phyloP scores from a whole-genome alignment of 2,329 filamentous ascomycete species.

The Alternaria panax region DNA sequence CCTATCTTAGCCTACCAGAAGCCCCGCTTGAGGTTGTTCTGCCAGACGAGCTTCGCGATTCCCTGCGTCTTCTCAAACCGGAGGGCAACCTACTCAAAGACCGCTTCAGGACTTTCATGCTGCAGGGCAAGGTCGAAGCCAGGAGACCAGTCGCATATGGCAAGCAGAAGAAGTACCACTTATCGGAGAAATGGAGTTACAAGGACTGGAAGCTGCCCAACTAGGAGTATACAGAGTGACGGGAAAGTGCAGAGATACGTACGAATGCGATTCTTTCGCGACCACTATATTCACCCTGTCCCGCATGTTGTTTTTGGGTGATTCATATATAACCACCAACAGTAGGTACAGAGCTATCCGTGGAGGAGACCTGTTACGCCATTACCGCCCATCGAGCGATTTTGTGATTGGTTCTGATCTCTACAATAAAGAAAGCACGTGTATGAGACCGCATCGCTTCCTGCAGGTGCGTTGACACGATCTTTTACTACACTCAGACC shows the following conservation, averaged over 20 bases:
- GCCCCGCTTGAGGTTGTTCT: conserved; percentile 61
- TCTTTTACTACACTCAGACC: not conserved
- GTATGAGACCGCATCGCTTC: not conserved
- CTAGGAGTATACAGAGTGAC: not conserved
- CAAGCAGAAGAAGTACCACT: conserved; percentile 80
- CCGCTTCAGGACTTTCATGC: conserved; percentile 84
- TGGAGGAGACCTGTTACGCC: no score
- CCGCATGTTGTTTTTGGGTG: not conserved
- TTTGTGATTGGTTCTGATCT: no score
- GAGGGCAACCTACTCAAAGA: conserved; percentile 96
- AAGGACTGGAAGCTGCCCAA: conserved; percentile 80
- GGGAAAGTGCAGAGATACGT: not conserved
- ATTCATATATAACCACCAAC: not conserved
- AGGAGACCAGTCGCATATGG: conserved; percentile 79
- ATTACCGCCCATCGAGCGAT: no score
- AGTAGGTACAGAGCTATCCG: not conserved
- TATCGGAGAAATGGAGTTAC: conserved; percentile 96
- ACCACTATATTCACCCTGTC: not conserved
- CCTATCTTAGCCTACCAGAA: conserved; percentile 69
- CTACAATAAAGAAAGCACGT: not conserved
- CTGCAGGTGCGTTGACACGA: not conserved
- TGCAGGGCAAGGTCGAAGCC: conserved; percentile 88
- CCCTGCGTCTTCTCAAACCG: conserved; percentile 69
- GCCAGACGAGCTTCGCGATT: conserved; percentile 60
- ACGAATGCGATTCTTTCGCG: not conserved